Conservation (phyloP, 202 grass and related monocot genomes). For the Hordeum pubiflorum region DNA sequence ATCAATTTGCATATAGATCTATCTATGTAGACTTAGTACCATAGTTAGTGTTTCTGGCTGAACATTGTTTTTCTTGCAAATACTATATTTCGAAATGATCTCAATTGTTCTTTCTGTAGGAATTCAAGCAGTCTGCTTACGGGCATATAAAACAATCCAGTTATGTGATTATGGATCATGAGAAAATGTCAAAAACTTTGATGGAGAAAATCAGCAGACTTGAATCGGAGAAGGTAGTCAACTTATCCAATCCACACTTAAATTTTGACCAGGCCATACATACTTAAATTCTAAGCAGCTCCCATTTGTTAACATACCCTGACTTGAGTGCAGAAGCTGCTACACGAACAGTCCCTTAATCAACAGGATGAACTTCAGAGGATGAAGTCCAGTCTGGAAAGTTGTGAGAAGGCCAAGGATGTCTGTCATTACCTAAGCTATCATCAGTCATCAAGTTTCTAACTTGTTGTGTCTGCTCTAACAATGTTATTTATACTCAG, state of each 20-base stretch:
- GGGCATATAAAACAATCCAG: constrained; percentile 32
- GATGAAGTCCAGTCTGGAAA: constrained; percentile 42
- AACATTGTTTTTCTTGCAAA: constrained; percentile 7
- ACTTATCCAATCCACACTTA: background rate
- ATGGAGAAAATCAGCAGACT: constrained; percentile 48
- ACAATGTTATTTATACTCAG: constrained; percentile 34
- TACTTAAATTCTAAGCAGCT: constrained; percentile 1
- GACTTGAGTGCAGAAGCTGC: constrained; percentile 43
- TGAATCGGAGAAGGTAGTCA: constrained; percentile 71
- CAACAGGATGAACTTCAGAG: constrained; percentile 41
- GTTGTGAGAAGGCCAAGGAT: constrained; percentile 42
- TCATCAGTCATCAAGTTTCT: background rate
- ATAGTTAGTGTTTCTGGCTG: background rate
- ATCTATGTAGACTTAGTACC: background rate
- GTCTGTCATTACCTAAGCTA: constrained; percentile 39
- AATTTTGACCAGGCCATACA: background rate
- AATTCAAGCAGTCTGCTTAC: constrained; percentile 50
- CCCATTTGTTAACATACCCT: constrained; percentile 4
- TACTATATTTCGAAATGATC: constrained; percentile 10
- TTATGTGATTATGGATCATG: constrained; percentile 46
- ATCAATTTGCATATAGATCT: constrained; percentile 24
- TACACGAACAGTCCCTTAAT: constrained; percentile 42
- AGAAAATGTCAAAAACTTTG: constrained; percentile 40
- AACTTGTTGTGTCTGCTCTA: constrained; percentile 10
- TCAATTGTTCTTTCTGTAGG: constrained; percentile 43